Conservation (phyloP, 2,329 filamentous ascomycete species). For the Trichoderma sp. region DNA sequence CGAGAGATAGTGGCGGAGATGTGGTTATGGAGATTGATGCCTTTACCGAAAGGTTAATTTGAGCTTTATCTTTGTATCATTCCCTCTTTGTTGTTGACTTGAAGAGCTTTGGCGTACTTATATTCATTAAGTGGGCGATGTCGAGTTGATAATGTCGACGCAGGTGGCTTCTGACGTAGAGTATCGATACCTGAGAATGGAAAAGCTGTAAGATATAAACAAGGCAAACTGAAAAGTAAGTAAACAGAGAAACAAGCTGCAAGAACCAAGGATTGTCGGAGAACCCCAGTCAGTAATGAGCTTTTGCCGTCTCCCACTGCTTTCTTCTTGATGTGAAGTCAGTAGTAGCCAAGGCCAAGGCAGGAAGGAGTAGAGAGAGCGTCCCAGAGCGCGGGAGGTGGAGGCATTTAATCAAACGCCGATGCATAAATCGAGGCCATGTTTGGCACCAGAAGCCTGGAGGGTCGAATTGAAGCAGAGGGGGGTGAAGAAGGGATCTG, state of each 20-base stretch:
- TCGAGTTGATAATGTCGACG: background rate
- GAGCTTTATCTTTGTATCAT: background rate
- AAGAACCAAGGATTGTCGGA: background rate
- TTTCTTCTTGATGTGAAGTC: slow-evolving; percentile 7
- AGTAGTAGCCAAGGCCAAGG: slow-evolving; percentile 15
- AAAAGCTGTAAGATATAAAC: background rate
- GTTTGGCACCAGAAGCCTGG: background rate
- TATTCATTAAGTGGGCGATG: background rate
- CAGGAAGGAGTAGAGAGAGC: slow-evolving; percentile 20
- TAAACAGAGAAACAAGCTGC: background rate
- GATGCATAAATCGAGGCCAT: slow-evolving; percentile 7
- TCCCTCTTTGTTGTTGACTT: background rate
- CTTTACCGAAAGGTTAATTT: slow-evolving; percentile 3
- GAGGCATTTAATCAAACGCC: slow-evolving; percentile 30
- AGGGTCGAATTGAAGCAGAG: background rate
- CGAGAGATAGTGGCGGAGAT: slow-evolving; percentile 5
- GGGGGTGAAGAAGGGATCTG: background rate
- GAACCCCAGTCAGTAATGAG: background rate
- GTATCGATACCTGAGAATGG: background rate
- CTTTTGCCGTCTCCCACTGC: background rate
- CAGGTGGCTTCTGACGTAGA: background rate
- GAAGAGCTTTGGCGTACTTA: background rate
- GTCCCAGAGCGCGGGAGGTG: slow-evolving; percentile 25
- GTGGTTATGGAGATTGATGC: background rate
- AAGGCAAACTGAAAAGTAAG: background rate